Conservation (phyloP, 2,329 filamentous ascomycete species). For the Blastomyces gilchristii region DNA sequence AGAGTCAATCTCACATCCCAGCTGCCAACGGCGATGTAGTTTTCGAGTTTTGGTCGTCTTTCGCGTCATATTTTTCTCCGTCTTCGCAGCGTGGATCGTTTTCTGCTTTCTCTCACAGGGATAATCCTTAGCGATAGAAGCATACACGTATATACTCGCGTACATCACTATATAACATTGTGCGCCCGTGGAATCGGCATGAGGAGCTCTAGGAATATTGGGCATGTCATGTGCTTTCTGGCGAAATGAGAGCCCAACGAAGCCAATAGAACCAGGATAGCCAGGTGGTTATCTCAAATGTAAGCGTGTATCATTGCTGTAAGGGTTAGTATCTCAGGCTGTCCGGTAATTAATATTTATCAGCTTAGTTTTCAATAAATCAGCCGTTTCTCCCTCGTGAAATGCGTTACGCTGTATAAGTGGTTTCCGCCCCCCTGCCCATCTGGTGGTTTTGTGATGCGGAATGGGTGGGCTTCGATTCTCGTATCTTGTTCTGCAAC, state of each 20-base stretch:
- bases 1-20: neutral
- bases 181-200: neutral
- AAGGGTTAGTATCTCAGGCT: neutral
- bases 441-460: neutral
- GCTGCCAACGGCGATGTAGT: neutral
- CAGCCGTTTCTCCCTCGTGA: neutral
- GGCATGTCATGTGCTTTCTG: neutral
- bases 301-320: neutral
- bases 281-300: neutral
- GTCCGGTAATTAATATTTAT: slow-evolving; percentile 1
- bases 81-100: neutral
- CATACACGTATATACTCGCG: neutral
- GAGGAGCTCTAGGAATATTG: neutral
- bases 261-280: neutral
- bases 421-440: slow-evolving; percentile 12
- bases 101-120: neutral
- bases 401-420: slow-evolving; percentile 8
- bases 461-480: neutral
- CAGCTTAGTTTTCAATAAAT: neutral
- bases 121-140: neutral
- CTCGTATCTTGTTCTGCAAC: neutral
- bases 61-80: neutral
- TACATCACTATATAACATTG: neutral
- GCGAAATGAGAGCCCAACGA: neutral
- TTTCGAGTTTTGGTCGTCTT: neutral